A percentile compares a stretch with the other conserved stretches of the same genome.
phyloP scores from a whole-genome alignment of 352 stramenopile species.

The Phytophthora colocasiae region DNA sequence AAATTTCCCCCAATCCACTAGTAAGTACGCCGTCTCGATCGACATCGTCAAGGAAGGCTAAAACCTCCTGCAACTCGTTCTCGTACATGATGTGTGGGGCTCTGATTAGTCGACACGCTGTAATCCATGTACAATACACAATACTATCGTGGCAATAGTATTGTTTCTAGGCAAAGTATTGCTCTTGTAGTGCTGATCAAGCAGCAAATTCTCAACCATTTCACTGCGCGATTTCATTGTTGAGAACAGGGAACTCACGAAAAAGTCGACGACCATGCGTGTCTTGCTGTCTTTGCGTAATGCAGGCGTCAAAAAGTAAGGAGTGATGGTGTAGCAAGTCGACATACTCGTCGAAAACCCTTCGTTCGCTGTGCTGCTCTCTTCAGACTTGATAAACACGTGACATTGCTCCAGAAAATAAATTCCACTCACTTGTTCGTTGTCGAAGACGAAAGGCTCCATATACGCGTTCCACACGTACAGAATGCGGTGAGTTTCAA shows the following conservation, averaged over 20 bases:
- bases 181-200: slow-evolving; percentile 25
- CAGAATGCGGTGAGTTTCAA: slow-evolving; percentile 53
- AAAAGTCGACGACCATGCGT: slow-evolving; percentile 45
- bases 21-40: not conserved
- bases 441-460: slow-evolving; percentile 54
- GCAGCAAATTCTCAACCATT: slow-evolving; percentile 50
- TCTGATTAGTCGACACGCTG: too few relatives aligned
- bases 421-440: slow-evolving; percentile 43
- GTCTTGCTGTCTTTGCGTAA: slow-evolving; percentile 28
- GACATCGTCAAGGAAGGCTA: not conserved
- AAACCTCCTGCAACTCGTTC: not conserved
- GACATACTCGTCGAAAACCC: slow-evolving; percentile 49
- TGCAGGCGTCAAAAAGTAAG: slow-evolving; percentile 37
- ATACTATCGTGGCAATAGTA: not conserved
- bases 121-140: too few relatives aligned
- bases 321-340: slow-evolving; percentile 51
- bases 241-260: slow-evolving; percentile 34
- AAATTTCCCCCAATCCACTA: not conserved
- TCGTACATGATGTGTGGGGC: not conserved
- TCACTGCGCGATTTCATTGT: slow-evolving; percentile 42
- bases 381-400: slow-evolving; percentile 50
- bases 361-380: not conserved
- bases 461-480: slow-evolving; percentile 61
- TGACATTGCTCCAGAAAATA: slow-evolving; percentile 61
- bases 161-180: not conserved